These are phyloP conservation scores for Pleurotus tuoliensis DNA, from an alignment of 768 basidiomycete species.

Conservation along the genomic window DNA sequence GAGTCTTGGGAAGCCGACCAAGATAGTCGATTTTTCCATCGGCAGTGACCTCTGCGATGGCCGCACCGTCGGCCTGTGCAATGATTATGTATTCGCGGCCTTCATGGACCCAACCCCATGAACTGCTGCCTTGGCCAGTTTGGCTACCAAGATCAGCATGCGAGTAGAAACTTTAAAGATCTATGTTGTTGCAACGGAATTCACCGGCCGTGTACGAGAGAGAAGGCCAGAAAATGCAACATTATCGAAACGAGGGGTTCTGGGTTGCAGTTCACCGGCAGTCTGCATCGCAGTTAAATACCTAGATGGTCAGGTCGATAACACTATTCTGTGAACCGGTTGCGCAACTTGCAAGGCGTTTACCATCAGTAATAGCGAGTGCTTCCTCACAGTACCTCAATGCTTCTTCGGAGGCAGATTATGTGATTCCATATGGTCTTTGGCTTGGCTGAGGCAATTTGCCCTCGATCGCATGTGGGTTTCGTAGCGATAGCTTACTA, in stretches of 20 bases:
- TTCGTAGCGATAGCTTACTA: background rate
- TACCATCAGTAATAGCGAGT: background rate
- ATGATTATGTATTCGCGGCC: slow-evolving; percentile 15
- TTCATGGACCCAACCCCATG: slow-evolving; percentile 15
- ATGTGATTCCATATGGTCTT: background rate
- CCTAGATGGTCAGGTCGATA: background rate
- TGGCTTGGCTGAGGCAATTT: slow-evolving; percentile 7
- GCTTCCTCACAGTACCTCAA: background rate
- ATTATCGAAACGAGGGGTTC: background rate
- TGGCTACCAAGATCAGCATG: slow-evolving; percentile 14
- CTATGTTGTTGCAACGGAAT: slow-evolving; percentile 17
- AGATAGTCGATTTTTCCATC: slow-evolving; percentile 11
- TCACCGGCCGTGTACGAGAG: slow-evolving; percentile 9
- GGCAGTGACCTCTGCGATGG: slow-evolving; percentile 8
- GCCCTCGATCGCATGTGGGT: slow-evolving; percentile 3
- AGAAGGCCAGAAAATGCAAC: background rate
- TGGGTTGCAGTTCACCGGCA: background rate
- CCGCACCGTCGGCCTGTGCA: slow-evolving; percentile 15
- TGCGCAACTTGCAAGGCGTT: background rate
- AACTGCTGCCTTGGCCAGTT: slow-evolving; percentile 12
- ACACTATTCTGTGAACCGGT: slow-evolving; percentile 2
- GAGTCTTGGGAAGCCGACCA: slow-evolving; percentile 20
- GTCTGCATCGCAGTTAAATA: slow-evolving; percentile 2
- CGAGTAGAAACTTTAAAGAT: slow-evolving; percentile 15
- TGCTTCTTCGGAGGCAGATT: slow-evolving; percentile 1